Conservation (phyloP, 2,329 filamentous ascomycete species). For the Hymenoscyphus repandus region DNA sequence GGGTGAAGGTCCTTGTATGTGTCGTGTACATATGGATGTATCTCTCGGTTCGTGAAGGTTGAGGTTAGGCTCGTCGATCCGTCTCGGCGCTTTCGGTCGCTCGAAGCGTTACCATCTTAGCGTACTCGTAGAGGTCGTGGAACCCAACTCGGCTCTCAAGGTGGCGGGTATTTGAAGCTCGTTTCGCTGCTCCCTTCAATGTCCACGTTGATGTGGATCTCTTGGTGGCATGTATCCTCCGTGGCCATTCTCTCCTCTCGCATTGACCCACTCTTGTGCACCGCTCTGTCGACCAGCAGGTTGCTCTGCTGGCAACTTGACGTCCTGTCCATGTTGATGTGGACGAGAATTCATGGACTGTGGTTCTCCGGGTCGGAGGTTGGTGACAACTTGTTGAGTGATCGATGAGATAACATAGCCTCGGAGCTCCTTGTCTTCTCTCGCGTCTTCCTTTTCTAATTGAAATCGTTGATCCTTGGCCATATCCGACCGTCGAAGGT, state of each 20-base stretch:
- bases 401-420: slow-evolving; percentile 70
- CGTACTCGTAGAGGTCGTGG: too few species aligned
- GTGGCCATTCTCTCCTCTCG: slow-evolving; percentile 39
- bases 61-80: too few species aligned
- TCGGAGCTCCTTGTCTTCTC: slow-evolving; percentile 70
- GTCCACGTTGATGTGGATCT: slow-evolving; percentile 39
- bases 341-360: slow-evolving; percentile 9
- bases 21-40: too few species aligned
- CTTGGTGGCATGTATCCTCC: slow-evolving; percentile 35
- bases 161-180: too few species aligned
- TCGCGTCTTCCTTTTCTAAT: slow-evolving; percentile 73
- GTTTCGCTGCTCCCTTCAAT: slow-evolving; percentile 22
- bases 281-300: slow-evolving; percentile 45
- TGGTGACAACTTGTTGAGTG: slow-evolving; percentile 54
- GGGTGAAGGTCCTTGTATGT: too few species aligned
- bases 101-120: background rate
- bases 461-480: slow-evolving; percentile 79
- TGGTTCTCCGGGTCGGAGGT: slow-evolving; percentile 22
- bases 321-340: slow-evolving; percentile 41
- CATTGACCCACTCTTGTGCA: slow-evolving; percentile 46
- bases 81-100: background rate
- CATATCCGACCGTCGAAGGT: slow-evolving; percentile 76
- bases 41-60: background rate
- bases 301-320: slow-evolving; percentile 57
- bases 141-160: too few species aligned